phyloP scores from a whole-genome alignment of 2,329 filamentous ascomycete species.

The Fusarium buharicum region DNA sequence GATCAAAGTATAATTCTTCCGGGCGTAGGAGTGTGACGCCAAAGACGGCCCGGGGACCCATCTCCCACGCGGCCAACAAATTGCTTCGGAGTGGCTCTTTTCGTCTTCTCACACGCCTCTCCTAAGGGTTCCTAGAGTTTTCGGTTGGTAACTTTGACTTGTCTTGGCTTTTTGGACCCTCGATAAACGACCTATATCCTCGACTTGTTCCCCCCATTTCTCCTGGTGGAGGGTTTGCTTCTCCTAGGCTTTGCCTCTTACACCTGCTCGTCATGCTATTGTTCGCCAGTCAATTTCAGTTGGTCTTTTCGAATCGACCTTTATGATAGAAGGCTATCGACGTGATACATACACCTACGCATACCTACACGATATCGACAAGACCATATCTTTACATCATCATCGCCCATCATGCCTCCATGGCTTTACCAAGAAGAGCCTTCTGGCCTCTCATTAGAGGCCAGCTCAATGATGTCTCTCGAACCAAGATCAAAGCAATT shows the following conservation, averaged over 20 bases:
- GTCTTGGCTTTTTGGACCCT: conserved; percentile 11
- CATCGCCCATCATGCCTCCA: conserved; percentile 32
- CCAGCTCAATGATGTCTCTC: conserved; percentile 11
- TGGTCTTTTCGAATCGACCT: conserved; percentile 7
- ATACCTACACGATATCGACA: conserved; percentile 12
- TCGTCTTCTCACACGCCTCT: background rate
- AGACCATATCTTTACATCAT: conserved; percentile 15
- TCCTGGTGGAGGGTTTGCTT: conserved; percentile 4
- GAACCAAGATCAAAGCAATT: conserved; percentile 30
- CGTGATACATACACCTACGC: background rate
- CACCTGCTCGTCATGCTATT: conserved; percentile 17
- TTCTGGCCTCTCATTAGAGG: conserved; percentile 23
- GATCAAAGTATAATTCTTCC: conserved; percentile 39
- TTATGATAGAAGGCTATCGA: conserved; percentile 3
- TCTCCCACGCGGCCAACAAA: conserved; percentile 10
- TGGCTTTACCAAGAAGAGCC: conserved; percentile 27
- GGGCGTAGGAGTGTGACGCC: conserved; percentile 1
- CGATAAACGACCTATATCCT: conserved; percentile 19
- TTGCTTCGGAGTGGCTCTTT: background rate
- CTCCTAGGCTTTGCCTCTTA: background rate
- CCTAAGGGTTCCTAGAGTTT: conserved; percentile 1
- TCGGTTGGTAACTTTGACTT: conserved; percentile 5
- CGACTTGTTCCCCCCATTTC: conserved; percentile 13
- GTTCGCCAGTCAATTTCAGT: conserved; percentile 12
- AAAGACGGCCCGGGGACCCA: background rate